Base-by-base conservation (phyloP, 148 eudicot species). In the Drosera capensis region DNA sequence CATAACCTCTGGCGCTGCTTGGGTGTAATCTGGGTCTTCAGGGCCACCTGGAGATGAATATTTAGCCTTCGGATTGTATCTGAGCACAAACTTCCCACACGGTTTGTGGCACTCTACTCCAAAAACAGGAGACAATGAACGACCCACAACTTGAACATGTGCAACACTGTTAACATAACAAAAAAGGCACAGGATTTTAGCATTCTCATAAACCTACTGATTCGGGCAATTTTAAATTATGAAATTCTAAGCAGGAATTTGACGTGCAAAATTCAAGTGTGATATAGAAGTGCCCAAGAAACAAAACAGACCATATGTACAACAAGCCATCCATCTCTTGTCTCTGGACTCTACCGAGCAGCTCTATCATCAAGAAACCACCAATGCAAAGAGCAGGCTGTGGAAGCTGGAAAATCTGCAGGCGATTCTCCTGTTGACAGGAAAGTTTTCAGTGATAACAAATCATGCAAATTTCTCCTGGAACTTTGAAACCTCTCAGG, bases 341-440 rank as follows among this genome's bases (percentile, higher is more conserved):
- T 58, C 43, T 83, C 66, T 88, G 86, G 65, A 80, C 77, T 57
- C 90, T 67, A 38, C 94, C 94, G 43, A 73, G 57, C 58, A 88
- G 62, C 65, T 88, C 96, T 52, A 88, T 59, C 68, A 72, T 86
- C 66, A 88, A 16, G 46, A 56, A 59, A 30, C 96, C 96, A 45
- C 86, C 94, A 15, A 88, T 56, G 58, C 90, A 88, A 51, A 83
- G 75, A 51, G 75, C 77, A 20, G 80, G 80, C 40, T 80, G 69
- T 6, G 92, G 92, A 22, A 88, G 75, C 81, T 68, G 68, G 71
- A 83, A 88, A 22, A 30, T 62, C 64, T 79, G 96, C 60, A 80
- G 56, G 13, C 45, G 3, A 54, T 67, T 75, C 24, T 70, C 77
- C 96, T 88, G 83, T 61, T 66, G 38, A 25, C 49, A 43, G 29